Conservation (phyloP, 306 rosid genomes). For the Acacia crassicarpa region DNA sequence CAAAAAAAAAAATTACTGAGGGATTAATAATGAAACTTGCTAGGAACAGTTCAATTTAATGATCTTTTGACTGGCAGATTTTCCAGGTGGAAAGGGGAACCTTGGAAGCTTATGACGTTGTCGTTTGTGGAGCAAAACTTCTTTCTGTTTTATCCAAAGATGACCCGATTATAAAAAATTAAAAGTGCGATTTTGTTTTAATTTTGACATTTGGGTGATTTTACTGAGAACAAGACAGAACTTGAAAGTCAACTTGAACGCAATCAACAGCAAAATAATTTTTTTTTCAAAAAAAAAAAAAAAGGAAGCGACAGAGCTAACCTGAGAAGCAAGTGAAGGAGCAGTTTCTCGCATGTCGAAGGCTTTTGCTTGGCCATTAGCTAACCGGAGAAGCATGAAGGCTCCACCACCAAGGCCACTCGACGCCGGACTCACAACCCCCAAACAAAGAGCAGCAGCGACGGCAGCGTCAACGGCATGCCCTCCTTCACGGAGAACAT, state of each 20-base stretch:
- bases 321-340: slow-evolving; percentile 71
- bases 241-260: background rate
- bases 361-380: slow-evolving; percentile 52
- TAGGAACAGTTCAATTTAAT: background rate
- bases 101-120: too few species aligned
- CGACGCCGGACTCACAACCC: slow-evolving; percentile 82
- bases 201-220: background rate
- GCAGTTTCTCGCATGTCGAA: slow-evolving; percentile 90
- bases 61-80: background rate
- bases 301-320: background rate
- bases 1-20: too few species aligned
- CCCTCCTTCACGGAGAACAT: slow-evolving; percentile 64
- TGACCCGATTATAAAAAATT: background rate
- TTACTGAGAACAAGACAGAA: background rate
- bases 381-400: slow-evolving; percentile 63
- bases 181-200: background rate
- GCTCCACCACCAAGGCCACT: slow-evolving; percentile 93
- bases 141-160: background rate
- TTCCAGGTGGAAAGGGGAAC: background rate
- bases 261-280: background rate
- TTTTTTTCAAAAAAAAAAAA: background rate
- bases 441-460: slow-evolving; percentile 80
- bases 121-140: background rate
- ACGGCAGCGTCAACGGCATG: slow-evolving; percentile 83
- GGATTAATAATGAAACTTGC: too few species aligned